Base-by-base conservation (phyloP, 129 eudicot species). In the Flaveria brownii region DNA sequence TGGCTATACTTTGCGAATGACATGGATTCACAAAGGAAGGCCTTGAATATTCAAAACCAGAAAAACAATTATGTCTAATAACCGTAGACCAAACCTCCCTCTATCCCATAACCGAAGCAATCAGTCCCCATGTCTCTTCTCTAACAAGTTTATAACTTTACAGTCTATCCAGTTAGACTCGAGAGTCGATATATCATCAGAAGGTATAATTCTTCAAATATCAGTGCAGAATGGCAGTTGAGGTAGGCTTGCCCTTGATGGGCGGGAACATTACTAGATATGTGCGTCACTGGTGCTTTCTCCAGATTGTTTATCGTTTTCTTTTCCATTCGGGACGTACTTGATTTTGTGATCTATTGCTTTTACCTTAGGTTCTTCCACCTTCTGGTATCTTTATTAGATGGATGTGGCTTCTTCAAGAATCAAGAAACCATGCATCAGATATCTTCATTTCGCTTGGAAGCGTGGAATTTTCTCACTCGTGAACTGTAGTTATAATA, bases 291-390 rank as follows among this genome's bases (percentile, higher is more conserved):
- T 75, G 57, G 56, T 82, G 84, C 81, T 76, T 70, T 80, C 73
- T 71, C 67, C 84, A 77, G 59, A 62, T 26, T 28, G 10, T 62
- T 62, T 62, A 28, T 23, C 25, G 74, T 45, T 74, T 71, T 76
- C 68, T 30, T 30, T 30, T 36, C 41, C 65, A 25, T 82, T 63
- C 2, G 73, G 96, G 80, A 77, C 74, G 72, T 77, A 83, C 77
- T 91, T 91, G 86, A 87, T 87, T 68, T 71, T 74, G 86, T 78
- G 86, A 84, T 91, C 83, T 84, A 85, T 82, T 91, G 81, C 81
- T 87, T 84, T 87, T 83, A 84, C 89, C 59, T 79, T 83, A 89
- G 97, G 96, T 91, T 77, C 76, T 76, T 81, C 77, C 70, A 55
- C 81, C 28, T 86, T 68, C 77, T 78, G 79, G 85, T 78, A 83